These are phyloP conservation scores for Fagus crenata DNA, from an alignment of 306 rosid species.

Conservation along the genomic window DNA sequence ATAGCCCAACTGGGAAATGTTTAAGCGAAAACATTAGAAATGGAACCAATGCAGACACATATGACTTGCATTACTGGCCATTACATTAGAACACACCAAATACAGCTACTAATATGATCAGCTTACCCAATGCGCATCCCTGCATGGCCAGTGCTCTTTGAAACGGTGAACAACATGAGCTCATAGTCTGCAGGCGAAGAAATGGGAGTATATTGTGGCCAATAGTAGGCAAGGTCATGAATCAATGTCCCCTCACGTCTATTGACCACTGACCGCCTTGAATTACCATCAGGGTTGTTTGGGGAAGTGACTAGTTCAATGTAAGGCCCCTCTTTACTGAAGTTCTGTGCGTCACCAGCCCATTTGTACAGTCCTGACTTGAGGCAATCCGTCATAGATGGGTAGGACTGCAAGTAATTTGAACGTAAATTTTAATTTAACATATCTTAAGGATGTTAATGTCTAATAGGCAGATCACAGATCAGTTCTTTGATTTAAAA, in stretches of 20 bases:
- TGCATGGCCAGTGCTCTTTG: constrained; percentile 87
- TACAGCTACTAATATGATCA: neutral
- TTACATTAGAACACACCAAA: neutral
- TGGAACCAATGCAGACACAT: neutral
- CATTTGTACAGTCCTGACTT: constrained; percentile 88
- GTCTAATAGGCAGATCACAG: neutral
- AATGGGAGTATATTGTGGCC: constrained; percentile 96
- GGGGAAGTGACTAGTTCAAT: constrained; percentile 91
- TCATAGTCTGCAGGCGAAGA: constrained; percentile 59
- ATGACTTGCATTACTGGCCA: neutral
- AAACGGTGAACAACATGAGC: constrained; percentile 69
- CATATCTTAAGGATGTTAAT: neutral
- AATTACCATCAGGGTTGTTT: constrained; percentile 86
- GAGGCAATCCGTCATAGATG: constrained; percentile 63
- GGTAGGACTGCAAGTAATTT: constrained; percentile 66
- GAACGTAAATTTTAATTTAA: neutral
- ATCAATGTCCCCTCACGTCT: constrained; percentile 53
- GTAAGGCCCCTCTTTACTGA: constrained; percentile 53
- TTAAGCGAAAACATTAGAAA: neutral
- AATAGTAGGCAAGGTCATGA: constrained; percentile 87
- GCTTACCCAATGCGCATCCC: constrained; percentile 89
- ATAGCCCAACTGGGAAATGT: constrained; percentile 73
- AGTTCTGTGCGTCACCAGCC: constrained; percentile 73
- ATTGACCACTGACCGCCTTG: constrained; percentile 57
- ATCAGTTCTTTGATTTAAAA: neutral